A percentile compares a stretch with the other conserved stretches of the same genome.
phyloP scores from a whole-genome alignment of 1,284 basidiomycete genomes.

The Cutaneotrichosporon sp. region DNA sequence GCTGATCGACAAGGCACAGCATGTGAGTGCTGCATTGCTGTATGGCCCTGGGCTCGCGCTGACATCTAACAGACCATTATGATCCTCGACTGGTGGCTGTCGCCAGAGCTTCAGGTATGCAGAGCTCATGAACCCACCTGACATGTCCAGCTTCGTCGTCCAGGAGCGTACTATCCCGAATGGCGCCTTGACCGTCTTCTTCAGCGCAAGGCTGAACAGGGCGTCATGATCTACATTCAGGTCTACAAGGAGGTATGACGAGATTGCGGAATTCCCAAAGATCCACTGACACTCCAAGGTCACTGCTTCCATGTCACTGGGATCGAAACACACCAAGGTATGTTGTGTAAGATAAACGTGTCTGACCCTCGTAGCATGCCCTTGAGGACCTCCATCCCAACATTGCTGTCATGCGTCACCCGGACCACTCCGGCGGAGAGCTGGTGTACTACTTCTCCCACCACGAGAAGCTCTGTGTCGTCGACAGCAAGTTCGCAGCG shows the following conservation, averaged over 20 bases:
- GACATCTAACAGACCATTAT: constrained; percentile 58
- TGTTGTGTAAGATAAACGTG: constrained; percentile 4
- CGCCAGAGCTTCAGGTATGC: constrained; percentile 70
- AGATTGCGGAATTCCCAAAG: no score
- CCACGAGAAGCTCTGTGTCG: constrained; percentile 70
- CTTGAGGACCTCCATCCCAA: constrained; percentile 80
- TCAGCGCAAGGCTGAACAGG: constrained; percentile 78
- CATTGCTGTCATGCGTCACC: constrained; percentile 78
- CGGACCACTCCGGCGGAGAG: constrained; percentile 74
- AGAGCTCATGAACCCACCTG: background rate
- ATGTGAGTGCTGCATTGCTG: constrained; percentile 23
- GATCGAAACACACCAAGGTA: constrained; percentile 77
- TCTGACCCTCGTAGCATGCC: constrained; percentile 54
- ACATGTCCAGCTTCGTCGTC: constrained; percentile 62
- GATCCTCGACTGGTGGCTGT: constrained; percentile 73
- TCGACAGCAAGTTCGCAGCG: constrained; percentile 95
- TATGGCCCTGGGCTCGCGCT: background rate
- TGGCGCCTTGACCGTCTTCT: constrained; percentile 81
- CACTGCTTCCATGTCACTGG: constrained; percentile 81
- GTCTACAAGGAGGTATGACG: constrained; percentile 74
- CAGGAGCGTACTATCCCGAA: constrained; percentile 71
- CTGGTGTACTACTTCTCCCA: constrained; percentile 48
- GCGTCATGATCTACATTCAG: constrained; percentile 80
- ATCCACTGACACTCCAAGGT: constrained; percentile 53
- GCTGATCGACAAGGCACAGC: constrained; percentile 61